Conservation (phyloP, 257 asterid species). For the Salvia splendens region DNA sequence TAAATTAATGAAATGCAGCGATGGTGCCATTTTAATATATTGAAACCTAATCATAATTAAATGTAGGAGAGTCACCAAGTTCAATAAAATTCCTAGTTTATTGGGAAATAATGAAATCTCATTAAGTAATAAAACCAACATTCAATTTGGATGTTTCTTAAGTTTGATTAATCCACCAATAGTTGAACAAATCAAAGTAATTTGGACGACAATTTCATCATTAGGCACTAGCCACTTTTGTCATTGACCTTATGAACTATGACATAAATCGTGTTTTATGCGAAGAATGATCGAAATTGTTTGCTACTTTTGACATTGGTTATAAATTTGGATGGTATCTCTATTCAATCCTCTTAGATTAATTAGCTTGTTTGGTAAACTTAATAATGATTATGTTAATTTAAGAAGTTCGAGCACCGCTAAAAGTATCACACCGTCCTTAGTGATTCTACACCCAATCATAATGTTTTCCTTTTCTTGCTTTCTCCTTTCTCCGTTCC, state of each 20-base stretch:
- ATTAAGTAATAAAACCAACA: neutral
- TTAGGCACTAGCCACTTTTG: conserved; percentile 28
- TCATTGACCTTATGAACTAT: conserved; percentile 26
- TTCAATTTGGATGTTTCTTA: neutral
- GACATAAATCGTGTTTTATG: neutral
- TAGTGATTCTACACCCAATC: neutral
- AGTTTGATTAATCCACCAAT: neutral
- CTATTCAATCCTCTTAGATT: neutral
- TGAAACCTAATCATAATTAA: too few relatives aligned
- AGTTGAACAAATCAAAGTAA: conserved; percentile 10
- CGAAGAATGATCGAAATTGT: conserved; percentile 21
- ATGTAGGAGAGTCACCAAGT: too few relatives aligned
- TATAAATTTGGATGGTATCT: conserved; percentile 3
- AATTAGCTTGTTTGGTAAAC: neutral
- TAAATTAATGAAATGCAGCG: too few relatives aligned
- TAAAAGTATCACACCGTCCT: neutral
- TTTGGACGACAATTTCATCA: conserved; percentile 32
- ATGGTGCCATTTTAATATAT: too few relatives aligned
- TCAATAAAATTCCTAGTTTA: too few relatives aligned
- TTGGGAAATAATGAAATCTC: too few relatives aligned
- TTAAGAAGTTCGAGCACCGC: neutral
- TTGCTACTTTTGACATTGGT: conserved; percentile 20
- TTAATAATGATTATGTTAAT: neutral
- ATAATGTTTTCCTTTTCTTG: neutral
- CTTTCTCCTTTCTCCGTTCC: neutral